Evolutionary conservation across 495 filamentous ascomycete species (phyloP).

Genomic region (Delitschia confertaspora): DNA sequence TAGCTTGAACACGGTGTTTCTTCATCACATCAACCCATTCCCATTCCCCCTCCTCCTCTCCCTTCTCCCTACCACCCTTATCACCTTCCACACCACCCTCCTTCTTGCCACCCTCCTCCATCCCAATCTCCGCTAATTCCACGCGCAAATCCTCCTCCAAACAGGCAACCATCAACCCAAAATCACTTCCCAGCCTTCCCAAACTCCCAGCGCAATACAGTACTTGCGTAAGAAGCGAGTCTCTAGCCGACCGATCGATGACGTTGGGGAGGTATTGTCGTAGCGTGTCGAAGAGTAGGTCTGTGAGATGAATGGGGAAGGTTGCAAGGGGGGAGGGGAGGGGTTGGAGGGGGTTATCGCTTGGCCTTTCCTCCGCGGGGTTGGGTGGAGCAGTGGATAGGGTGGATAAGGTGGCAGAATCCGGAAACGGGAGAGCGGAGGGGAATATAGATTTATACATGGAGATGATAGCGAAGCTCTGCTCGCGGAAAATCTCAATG

Average conservation of each 20-base stretch:
- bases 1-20: constrained; percentile 80
- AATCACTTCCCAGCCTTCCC: constrained; percentile 85
- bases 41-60: constrained; percentile 33
- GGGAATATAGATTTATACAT: constrained; percentile 89
- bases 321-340: constrained; percentile 71
- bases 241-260: constrained; percentile 63
- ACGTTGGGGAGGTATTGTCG: constrained; percentile 75
- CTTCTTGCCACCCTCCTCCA: constrained; percentile 24
- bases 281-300: constrained; percentile 71
- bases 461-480: constrained; percentile 88
- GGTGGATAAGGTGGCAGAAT: not conserved
- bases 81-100: constrained; percentile 45
- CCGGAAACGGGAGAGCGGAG: constrained; percentile 33
- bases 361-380: constrained; percentile 26
- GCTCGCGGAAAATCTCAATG: constrained; percentile 96
- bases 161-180: constrained; percentile 74
- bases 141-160: constrained; percentile 40
- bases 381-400: constrained; percentile 33
- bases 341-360: constrained; percentile 51
- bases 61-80: constrained; percentile 31
- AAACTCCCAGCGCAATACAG: constrained; percentile 92
- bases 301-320: constrained; percentile 78
- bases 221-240: constrained; percentile 88
- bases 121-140: constrained; percentile 34
- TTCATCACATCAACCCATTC: constrained; percentile 91